Evolutionary conservation across 805 yeast species (phyloP).

Genomic region (Peterozyma toletana): DNA sequence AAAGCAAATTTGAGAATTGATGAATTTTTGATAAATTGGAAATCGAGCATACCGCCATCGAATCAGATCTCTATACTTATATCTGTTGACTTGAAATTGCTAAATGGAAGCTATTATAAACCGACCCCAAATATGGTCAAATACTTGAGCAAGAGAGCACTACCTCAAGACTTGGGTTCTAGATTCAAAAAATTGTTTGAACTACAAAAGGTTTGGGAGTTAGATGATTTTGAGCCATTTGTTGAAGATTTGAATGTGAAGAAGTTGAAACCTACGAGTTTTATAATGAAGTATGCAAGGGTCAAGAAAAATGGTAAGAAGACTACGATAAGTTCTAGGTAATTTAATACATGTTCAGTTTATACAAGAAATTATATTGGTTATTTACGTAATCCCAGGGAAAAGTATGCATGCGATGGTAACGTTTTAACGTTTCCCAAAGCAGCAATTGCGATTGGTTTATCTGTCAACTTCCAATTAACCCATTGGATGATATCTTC

Average conservation of each 20-base stretch:
- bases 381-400: conserved; percentile 22
- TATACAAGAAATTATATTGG: too few species aligned
- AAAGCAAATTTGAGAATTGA: conserved; percentile 15
- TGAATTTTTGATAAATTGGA: conserved; percentile 61
- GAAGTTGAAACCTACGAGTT: conserved; percentile 46
- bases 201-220: conserved; percentile 50
- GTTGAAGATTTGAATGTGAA: conserved; percentile 50
- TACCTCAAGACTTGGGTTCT: conserved; percentile 40
- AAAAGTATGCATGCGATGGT: conserved; percentile 59
- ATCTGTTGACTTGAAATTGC: conserved; percentile 51
- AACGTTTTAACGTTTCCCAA: conserved; percentile 72
- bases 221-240: conserved; percentile 59
- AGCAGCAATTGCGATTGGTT: conserved; percentile 87
- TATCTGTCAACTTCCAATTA: conserved; percentile 65
- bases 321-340: not conserved
- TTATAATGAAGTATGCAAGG: conserved; percentile 57
- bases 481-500: conserved; percentile 87
- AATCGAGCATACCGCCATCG: conserved; percentile 29
- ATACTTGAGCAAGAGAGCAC: conserved; percentile 39
- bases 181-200: conserved; percentile 48
- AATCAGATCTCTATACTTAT: conserved; percentile 38
- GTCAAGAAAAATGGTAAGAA: conserved; percentile 34
- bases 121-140: conserved; percentile 42
- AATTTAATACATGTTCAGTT: not conserved
- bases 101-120: conserved; percentile 42